These are phyloP conservation scores for Dothidotthia symphoricarpi DNA, from an alignment of 2,329 filamentous ascomycete genomes.

Conservation along the genomic window DNA sequence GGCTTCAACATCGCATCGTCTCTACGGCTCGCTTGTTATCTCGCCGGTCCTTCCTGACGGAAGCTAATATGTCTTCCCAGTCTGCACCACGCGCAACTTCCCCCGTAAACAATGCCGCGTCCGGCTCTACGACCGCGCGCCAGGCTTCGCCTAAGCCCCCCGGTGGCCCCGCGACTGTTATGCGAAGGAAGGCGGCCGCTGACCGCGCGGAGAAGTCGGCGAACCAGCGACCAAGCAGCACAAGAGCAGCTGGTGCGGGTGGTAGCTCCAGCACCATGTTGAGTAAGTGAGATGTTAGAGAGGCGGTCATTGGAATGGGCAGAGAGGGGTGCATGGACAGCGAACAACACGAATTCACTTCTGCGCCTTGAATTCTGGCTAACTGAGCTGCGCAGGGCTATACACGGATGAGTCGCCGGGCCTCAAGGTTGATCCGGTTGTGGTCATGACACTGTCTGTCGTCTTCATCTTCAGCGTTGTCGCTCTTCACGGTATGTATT, in stretches of 20 bases:
- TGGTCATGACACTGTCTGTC: slow-evolving; percentile 91
- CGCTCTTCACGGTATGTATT: slow-evolving; percentile 81
- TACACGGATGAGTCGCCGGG: slow-evolving; percentile 99
- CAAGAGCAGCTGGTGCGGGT: slow-evolving; percentile 87
- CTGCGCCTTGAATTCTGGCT: slow-evolving; percentile 8
- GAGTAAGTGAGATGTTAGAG: slow-evolving; percentile 59
- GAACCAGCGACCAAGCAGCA: slow-evolving; percentile 89
- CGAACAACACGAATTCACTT: neutral
- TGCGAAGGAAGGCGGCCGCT: slow-evolving; percentile 90
- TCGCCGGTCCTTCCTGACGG: neutral
- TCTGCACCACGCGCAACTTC: slow-evolving; percentile 41
- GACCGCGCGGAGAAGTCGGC: slow-evolving; percentile 97
- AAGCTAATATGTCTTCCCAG: slow-evolving; percentile 18
- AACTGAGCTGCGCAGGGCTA: slow-evolving; percentile 59
- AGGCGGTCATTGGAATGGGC: too few species aligned
- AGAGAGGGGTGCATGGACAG: neutral
- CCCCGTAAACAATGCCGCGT: slow-evolving; percentile 44
- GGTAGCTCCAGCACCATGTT: slow-evolving; percentile 98
- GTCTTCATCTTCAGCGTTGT: slow-evolving; percentile 99
- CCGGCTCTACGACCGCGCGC: slow-evolving; percentile 70
- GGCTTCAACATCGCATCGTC: neutral
- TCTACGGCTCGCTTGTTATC: neutral
- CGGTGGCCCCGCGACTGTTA: slow-evolving; percentile 90
- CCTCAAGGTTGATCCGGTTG: slow-evolving; percentile 95
- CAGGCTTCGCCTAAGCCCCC: slow-evolving; percentile 85